These are phyloP conservation scores for Kitagawia praeruptora DNA, from an alignment of 129 eudicot species.

Conservation along the genomic window DNA sequence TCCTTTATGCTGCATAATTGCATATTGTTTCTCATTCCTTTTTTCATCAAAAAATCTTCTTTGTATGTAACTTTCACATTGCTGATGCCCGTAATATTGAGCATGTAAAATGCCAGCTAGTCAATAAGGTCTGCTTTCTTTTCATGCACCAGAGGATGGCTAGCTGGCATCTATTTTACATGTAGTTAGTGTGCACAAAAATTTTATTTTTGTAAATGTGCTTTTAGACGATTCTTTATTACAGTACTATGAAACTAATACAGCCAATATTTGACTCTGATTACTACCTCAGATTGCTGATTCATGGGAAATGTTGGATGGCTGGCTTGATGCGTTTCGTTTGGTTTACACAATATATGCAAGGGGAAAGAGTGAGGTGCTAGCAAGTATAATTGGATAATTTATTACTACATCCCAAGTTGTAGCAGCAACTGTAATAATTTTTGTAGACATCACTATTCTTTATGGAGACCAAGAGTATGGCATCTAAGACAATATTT, in stretches of 20 bases:
- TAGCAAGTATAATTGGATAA: slow-evolving; percentile 79
- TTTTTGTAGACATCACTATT: slow-evolving; percentile 9
- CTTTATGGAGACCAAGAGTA: slow-evolving; percentile 10
- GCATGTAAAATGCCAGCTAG: background rate
- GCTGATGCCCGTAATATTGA: background rate
- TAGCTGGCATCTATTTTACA: background rate
- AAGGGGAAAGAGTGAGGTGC: slow-evolving; percentile 82
- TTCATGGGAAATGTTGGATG: slow-evolving; percentile 84
- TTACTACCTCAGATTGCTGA: slow-evolving; percentile 66
- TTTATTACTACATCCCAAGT: slow-evolving; percentile 1
- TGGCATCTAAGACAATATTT: slow-evolving; percentile 27
- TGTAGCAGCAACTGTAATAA: slow-evolving; percentile 11
- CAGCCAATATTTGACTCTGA: background rate
- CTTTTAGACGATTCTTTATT: background rate
- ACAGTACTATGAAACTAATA: background rate
- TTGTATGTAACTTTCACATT: background rate
- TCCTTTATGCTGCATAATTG: background rate
- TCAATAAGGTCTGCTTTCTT: background rate
- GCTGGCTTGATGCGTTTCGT: slow-evolving; percentile 94
- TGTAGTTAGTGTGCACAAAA: background rate
- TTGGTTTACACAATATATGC: slow-evolving; percentile 91
- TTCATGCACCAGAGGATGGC: background rate
- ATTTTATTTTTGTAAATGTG: background rate
- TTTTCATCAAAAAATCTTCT: background rate
- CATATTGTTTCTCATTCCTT: background rate